Conservation (phyloP, 306 rosid genomes). For the Trifolium dubium region DNA sequence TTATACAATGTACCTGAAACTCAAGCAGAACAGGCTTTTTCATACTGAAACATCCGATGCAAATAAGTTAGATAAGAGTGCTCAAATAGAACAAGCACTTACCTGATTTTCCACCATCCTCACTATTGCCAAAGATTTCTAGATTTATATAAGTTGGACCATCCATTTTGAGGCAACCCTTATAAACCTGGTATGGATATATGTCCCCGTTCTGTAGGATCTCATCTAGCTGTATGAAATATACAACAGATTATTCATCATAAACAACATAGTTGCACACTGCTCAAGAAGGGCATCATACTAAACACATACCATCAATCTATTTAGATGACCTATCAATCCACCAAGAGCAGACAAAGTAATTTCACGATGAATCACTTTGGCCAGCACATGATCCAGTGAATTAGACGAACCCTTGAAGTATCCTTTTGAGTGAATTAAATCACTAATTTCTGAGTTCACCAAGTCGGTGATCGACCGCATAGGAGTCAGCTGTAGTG, state of each 20-base stretch:
- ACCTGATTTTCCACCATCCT: slow-evolving; percentile 86
- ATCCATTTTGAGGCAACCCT: slow-evolving; percentile 92
- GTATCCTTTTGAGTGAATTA: slow-evolving; percentile 69
- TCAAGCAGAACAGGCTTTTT: slow-evolving; percentile 36
- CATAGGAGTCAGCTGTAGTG: slow-evolving; percentile 70
- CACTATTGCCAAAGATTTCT: slow-evolving; percentile 85
- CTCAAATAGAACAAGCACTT: slow-evolving; percentile 48
- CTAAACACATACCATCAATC: slow-evolving; percentile 74
- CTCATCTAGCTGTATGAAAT: slow-evolving; percentile 72
- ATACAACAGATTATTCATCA: slow-evolving; percentile 24
- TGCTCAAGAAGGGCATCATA: slow-evolving; percentile 19
- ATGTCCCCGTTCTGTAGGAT: slow-evolving; percentile 76
- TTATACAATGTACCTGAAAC: slow-evolving; percentile 82
- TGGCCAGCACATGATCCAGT: slow-evolving; percentile 58
- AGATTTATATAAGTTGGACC: slow-evolving; percentile 93
- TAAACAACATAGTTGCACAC: slow-evolving; percentile 28
- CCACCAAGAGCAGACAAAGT: slow-evolving; percentile 77
- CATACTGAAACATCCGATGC: slow-evolving; percentile 29
- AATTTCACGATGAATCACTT: slow-evolving; percentile 58
- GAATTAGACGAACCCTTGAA: slow-evolving; percentile 73
- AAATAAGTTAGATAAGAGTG: slow-evolving; percentile 35
- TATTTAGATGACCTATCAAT: slow-evolving; percentile 77
- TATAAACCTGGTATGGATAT: slow-evolving; percentile 79
- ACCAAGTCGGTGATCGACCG: slow-evolving; percentile 55
- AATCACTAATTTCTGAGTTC: slow-evolving; percentile 65